These are phyloP conservation scores for Pharus latifolius DNA, from an alignment of 176 grass and related monocot genomes.

Conservation along the genomic window DNA sequence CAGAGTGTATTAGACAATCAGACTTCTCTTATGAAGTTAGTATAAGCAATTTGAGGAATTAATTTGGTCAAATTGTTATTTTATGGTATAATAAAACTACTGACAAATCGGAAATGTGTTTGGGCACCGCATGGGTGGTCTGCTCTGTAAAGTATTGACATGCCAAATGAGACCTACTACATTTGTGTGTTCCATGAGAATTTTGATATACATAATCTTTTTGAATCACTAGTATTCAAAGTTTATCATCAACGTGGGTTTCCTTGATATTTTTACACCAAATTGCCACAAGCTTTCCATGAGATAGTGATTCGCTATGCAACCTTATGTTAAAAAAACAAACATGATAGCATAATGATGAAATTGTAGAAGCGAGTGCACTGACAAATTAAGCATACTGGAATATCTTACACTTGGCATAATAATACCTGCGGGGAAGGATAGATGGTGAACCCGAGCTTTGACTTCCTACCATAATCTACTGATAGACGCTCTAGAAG, in stretches of 20 bases:
- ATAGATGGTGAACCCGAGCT: slow-evolving; percentile 87
- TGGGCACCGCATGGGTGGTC: too few species aligned
- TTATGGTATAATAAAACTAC: not conserved
- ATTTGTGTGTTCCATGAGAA: too few species aligned
- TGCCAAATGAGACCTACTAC: too few species aligned
- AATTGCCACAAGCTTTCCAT: not conserved
- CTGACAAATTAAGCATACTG: not conserved
- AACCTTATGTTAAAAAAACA: not conserved
- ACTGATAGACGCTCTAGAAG: slow-evolving; percentile 70
- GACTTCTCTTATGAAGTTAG: not conserved
- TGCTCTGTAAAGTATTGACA: too few species aligned
- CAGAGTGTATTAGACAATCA: not conserved
- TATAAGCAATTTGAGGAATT: not conserved
- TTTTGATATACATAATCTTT: not conserved
- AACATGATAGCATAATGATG: not conserved
- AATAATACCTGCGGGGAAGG: slow-evolving; percentile 57
- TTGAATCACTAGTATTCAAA: not conserved
- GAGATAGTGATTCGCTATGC: not conserved
- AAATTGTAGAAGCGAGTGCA: not conserved
- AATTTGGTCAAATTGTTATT: not conserved
- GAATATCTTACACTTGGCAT: not conserved
- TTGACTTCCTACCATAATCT: slow-evolving; percentile 75
- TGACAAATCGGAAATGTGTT: not conserved
- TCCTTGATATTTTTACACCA: not conserved
- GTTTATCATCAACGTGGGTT: not conserved